phyloP scores from a whole-genome alignment of 2,329 filamentous ascomycete genomes.

The Colletotrichum magnum region DNA sequence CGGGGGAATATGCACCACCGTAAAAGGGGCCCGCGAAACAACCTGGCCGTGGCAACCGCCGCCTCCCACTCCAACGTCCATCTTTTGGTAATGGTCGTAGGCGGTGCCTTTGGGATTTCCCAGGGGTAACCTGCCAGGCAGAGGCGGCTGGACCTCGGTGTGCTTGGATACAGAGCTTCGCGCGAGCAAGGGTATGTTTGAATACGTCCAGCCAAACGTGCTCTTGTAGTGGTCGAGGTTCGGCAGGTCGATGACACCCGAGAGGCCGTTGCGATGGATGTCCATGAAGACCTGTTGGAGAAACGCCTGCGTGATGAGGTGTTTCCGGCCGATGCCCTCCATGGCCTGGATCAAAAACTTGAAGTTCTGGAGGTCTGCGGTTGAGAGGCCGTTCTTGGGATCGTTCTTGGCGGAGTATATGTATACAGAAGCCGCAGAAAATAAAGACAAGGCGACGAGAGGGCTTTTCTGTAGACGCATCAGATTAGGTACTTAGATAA shows the following conservation, averaged over 20 bases:
- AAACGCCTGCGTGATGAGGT: constrained; percentile 85
- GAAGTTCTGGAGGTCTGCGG: constrained; percentile 64
- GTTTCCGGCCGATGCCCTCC: constrained; percentile 80
- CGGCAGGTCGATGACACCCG: constrained; percentile 53
- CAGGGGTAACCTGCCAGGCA: constrained; percentile 62
- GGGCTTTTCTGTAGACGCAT: constrained; percentile 74
- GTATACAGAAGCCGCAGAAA: constrained; percentile 87
- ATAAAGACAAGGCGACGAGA: constrained; percentile 86
- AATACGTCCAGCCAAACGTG: constrained; percentile 47
- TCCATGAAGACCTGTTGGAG: constrained; percentile 89
- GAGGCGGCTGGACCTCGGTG: constrained; percentile 55
- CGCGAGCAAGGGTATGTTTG: constrained; percentile 64
- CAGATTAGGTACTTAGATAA: constrained; percentile 12
- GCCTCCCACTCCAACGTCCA: not conserved
- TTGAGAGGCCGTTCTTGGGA: constrained; percentile 71
- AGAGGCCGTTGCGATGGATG: constrained; percentile 70
- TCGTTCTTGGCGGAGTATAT: constrained; percentile 81
- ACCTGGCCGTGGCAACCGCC: not conserved
- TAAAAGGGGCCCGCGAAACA: not conserved
- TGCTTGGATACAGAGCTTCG: constrained; percentile 60
- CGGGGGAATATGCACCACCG: not conserved
- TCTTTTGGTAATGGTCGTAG: constrained; percentile 12
- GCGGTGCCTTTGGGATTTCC: constrained; percentile 41
- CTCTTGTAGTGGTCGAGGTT: constrained; percentile 51
- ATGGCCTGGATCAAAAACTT: constrained; percentile 86